Base-by-base conservation (phyloP, 345 rosid genomes). In the Melaleuca alternifolia region DNA sequence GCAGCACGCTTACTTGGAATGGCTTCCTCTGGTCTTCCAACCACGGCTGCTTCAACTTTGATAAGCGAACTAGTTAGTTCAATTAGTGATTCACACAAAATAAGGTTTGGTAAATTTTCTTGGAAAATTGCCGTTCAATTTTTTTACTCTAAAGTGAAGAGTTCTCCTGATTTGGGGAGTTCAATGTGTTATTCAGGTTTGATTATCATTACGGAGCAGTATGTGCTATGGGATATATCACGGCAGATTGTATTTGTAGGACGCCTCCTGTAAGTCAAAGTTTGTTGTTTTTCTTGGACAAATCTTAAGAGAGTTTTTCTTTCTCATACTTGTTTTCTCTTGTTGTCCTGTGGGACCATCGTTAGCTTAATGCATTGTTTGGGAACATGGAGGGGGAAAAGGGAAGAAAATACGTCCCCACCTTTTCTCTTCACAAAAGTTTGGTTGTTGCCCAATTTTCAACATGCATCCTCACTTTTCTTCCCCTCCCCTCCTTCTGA, bases 1-100 rank as follows among this genome's bases (percentile, higher is more conserved):
- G 94, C 91, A 24, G 96, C 98, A 50, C 98, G 98, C 85, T 91
- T 97, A 86, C 96, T 97, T 85, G 99, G 99, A 84, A 92, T 97
- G 84, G 96, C 98, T 91, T 95, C 96, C 75, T 96, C 98, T 91
- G 92, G 95, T 88, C 95, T 95, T 87, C 89, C 96, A 26, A 85
- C 88, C 65, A 11, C 92, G 48, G 91, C 91, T 86, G 92, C 94
- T 83, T 89, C 94, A 86, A 91, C 91, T 51, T 92, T 97, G 87
- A 92, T 94, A 86, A 12, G 86, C 79, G 98, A 97, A 87, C 89
- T 97, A 83, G 89, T 94, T 84, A 88, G 94, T 83, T 89, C 91
- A 41, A 85, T 94, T 86, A 89, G 91, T 77, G 92, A 91, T 86
- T 88, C 89, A 28, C 89, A 88, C 85, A 96, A 93, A 89, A 88